Evolutionary conservation across 805 yeast species (phyloP).

Genomic region (Candida wancherniae): DNA sequence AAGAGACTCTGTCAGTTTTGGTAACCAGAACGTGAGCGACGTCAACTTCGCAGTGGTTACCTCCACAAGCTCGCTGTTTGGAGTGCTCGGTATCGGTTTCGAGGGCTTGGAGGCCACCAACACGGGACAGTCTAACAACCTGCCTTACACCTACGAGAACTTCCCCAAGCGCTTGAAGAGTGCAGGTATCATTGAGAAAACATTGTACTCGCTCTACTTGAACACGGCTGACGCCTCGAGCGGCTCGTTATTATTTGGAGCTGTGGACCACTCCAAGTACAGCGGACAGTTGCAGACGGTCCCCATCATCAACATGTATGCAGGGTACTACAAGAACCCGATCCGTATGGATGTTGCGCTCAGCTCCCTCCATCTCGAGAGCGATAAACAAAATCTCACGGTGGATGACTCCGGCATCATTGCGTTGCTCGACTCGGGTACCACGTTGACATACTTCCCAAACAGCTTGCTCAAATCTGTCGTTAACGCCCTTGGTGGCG

Average conservation of each 20-base stretch:
- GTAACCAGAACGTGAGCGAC: conserved; percentile 42
- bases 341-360: conserved; percentile 48
- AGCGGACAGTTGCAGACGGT: conserved; percentile 29
- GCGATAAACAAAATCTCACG: conserved; percentile 9
- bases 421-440: conserved; percentile 47
- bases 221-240: conserved; percentile 29
- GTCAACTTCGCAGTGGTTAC: conserved; percentile 75
- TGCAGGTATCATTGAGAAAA: conserved; percentile 51
- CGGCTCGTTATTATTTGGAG: conserved; percentile 40
- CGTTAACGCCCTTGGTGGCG: conserved; percentile 7
- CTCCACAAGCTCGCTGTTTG: conserved; percentile 55
- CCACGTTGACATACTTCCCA: conserved; percentile 50
- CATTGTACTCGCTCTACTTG: conserved; percentile 61
- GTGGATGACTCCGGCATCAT: conserved; percentile 6
- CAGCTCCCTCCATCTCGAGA: conserved; percentile 27
- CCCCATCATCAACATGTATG: conserved; percentile 36
- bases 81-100: conserved; percentile 74
- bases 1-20: conserved; percentile 50
- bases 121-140: conserved; percentile 9
- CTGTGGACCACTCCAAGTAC: conserved; percentile 40
- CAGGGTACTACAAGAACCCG: conserved; percentile 21
- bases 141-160: conserved; percentile 48
- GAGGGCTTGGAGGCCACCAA: conserved; percentile 62
- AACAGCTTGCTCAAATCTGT: conserved; percentile 18
- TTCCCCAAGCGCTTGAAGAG: conserved; percentile 57